Evolutionary conservation across 371 early-diverging fungal genomes (phyloP), one percentile per base, ranked within the genome.

Genomic region (Conidiobolus incongruus): DNA sequence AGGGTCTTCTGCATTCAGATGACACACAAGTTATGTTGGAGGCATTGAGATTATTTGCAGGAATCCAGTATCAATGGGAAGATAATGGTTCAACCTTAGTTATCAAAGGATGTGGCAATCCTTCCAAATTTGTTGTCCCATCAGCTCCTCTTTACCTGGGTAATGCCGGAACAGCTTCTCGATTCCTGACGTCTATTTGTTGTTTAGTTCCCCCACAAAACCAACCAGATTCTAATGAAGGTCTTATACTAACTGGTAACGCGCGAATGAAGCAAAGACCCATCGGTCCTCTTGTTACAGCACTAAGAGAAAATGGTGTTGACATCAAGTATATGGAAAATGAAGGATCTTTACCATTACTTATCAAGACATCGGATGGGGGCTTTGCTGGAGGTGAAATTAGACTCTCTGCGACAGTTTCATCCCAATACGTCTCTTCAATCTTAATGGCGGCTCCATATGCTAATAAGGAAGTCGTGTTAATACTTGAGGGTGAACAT

Each of bases 211-310:
- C 68, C 29, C 50, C 58, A 1, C 37, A 46, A 0, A 35, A 51
- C 16, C 45, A 57, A 5, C n/a, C n/a, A n/a, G 45, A 55, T 12
- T 50, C 52, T 32, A 59, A 54, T 13, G 35, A 50, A 0, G 36
- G 49, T 20, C 75, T 82, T 3, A 59, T 84, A 36, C 62, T 94
- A 38, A 94, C 97, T 0, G 97, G 94, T 39, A 96, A 96, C 51
- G 81, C 87, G 10, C 77, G 96, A 46, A 96, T 96, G 96, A 87
- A 91, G 61, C 83, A 84, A 60, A 71, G 96, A 32, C 96, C 96
- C 6, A 84, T 90, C 47, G 88, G 76, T 0, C 85, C 89, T 12
- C 65, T 96, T 13, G 74, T 96, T 15, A 75, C 70, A 17, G 88
- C 96, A 0, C 63, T 96, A 39, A 61, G 60, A 12, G 57, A 67